Evolutionary conservation across 2,329 filamentous ascomycete species (phyloP).

Genomic region (Fusarium irregulare): DNA sequence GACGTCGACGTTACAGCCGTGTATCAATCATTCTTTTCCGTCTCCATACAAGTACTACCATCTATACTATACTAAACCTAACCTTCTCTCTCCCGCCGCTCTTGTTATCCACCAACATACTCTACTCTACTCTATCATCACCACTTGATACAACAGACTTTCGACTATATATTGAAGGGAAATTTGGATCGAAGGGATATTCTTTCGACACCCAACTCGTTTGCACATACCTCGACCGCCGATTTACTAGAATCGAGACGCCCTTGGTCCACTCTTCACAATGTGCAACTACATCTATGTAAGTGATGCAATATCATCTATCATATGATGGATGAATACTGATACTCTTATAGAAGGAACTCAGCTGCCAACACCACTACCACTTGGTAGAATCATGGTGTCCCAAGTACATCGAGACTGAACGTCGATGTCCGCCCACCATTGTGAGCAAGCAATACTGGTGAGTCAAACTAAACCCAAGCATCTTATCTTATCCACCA

Average conservation of each 20-base stretch:
- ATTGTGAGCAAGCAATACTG: conserved; percentile 61
- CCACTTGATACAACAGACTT: conserved; percentile 9
- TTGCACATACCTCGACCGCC: background rate
- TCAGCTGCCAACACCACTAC: conserved; percentile 64
- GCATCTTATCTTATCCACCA: background rate
- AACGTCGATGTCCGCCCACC: conserved; percentile 56
- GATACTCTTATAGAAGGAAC: conserved; percentile 56
- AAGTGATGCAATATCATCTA: conserved; percentile 33
- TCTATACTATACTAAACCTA: conserved; percentile 9
- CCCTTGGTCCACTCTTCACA: conserved; percentile 30
- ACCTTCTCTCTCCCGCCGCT: conserved; percentile 10
- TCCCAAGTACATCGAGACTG: conserved; percentile 58
- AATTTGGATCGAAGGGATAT: background rate
- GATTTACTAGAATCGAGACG: conserved; percentile 12
- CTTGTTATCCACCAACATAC: conserved; percentile 9
- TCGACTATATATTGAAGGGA: background rate
- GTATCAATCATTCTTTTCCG: conserved; percentile 10
- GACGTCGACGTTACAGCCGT: conserved; percentile 24
- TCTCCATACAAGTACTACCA: background rate
- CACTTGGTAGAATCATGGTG: conserved; percentile 62
- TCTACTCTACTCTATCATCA: conserved; percentile 6
- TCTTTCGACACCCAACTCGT: background rate
- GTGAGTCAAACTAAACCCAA: conserved; percentile 46
- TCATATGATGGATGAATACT: conserved; percentile 10
- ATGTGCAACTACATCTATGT: conserved; percentile 67